These are phyloP conservation scores for Blepharisma undulans DNA, from an alignment of 169 alveolate genomes.

Conservation along the genomic window DNA sequence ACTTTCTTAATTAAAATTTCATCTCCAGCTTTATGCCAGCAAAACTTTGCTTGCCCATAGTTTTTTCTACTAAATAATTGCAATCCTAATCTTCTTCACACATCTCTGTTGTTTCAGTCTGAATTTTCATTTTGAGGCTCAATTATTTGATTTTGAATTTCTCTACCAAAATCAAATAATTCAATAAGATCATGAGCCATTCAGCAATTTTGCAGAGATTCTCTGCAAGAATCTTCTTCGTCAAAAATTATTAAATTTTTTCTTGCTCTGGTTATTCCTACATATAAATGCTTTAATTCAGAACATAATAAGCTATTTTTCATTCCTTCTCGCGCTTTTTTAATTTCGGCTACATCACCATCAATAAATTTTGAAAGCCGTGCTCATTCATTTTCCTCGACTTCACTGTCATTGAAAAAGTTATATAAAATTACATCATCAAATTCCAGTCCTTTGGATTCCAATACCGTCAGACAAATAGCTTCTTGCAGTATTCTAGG, in stretches of 20 bases:
- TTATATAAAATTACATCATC: conserved; percentile 85
- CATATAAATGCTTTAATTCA: conserved; percentile 85
- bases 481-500: conserved; percentile 71
- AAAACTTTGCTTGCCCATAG: conserved; percentile 79
- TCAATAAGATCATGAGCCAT: neutral
- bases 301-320: conserved; percentile 76
- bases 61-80: conserved; percentile 58
- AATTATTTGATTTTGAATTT: neutral
- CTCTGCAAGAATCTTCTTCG: conserved; percentile 74
- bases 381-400: neutral
- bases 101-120: conserved; percentile 39
- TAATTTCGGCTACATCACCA: conserved; percentile 28
- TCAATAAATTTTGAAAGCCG: conserved; percentile 71
- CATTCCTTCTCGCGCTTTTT: conserved; percentile 64
- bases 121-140: neutral
- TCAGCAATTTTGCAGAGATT: conserved; percentile 8
- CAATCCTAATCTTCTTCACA: conserved; percentile 65
- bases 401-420: conserved; percentile 73
- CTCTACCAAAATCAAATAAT: conserved; percentile 28
- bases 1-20: neutral
- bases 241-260: conserved; percentile 83
- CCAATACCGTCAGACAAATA: conserved; percentile 78
- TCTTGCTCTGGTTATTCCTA: conserved; percentile 87
- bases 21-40: conserved; percentile 60
- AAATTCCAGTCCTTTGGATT: conserved; percentile 87